Evolutionary conservation across 352 stramenopile species (phyloP), one percentile per base, ranked within the genome.

Genomic region (Phytophthora ohioensis): DNA sequence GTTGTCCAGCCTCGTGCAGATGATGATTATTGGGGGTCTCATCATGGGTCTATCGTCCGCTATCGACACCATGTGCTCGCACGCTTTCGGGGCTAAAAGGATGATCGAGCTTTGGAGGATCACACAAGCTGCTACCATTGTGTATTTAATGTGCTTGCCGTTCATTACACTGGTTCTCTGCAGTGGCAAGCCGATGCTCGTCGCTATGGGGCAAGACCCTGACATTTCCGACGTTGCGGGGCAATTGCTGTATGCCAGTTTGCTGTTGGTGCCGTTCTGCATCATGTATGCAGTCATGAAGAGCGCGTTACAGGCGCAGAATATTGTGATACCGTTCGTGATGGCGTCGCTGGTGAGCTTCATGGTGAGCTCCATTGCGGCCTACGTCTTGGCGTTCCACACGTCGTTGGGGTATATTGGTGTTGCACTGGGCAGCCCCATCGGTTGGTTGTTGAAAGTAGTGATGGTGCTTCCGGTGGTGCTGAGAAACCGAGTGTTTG

Each of bases 41-140:
- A 75, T 88, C 51, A 87, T 73, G 52, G 85, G 83, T 3, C 64
- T 87, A 13, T 77, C 75, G 11, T 88, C 80, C 11, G 85, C 82
- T 17, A 80, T 90, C 48, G 80, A 91, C 70, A 92, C 82, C 15
- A 75, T 91, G 67, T 88, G 79, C 51, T 86, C 81, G 36, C 81
- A 92, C 67, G 81, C 82, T 2, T 91, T 85, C 57, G 85, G 85
- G n/a, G 85, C 67, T 58, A 86, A 83, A 52, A 73, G 75, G 31
- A 72, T 84, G 60, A 60, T 69, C 13, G 81, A 91, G 55, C 74
- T 93, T 55, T 91, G 85, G 76, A 70, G 88, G 55, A 86, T 89
- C 56, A 83, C 72, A 11, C 83, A 93, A 65, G 83, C 83, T 7
- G 82, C 76, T 6, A 55, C 75, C n/a, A 71, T 92, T 38, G 73